Conservation (phyloP, 345 rosid genomes). For the thale cress (Arabidopsis thaliana) region DNA sequence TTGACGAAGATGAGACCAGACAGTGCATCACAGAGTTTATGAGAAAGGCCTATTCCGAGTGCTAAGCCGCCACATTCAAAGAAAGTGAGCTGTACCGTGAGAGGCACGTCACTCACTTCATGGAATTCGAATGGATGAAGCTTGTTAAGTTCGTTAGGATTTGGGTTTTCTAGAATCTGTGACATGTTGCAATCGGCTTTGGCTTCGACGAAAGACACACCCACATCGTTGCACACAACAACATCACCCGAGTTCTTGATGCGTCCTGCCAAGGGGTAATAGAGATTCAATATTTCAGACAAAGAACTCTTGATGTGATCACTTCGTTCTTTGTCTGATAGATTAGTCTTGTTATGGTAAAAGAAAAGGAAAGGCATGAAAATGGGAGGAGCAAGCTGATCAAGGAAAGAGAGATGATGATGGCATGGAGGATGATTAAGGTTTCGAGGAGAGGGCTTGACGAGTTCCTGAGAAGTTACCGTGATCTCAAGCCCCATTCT, state of each 20-base stretch:
- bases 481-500: constrained; percentile 28
- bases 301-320: constrained; percentile 35
- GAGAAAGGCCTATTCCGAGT: constrained; percentile 26
- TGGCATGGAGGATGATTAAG: constrained; percentile 28
- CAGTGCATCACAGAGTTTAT: constrained; percentile 31
- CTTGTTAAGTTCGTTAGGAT: constrained; percentile 30
- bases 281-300: constrained; percentile 32
- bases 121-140: constrained; percentile 34
- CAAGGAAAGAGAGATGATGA: constrained; percentile 46
- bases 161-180: constrained; percentile 32
- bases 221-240: constrained; percentile 34
- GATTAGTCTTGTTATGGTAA: constrained; percentile 16
- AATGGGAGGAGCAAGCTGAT: constrained; percentile 45
- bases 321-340: constrained; percentile 8
- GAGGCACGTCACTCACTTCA: constrained; percentile 34
- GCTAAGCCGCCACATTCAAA: constrained; percentile 30
- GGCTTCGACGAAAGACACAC: constrained; percentile 36
- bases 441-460: constrained; percentile 47
- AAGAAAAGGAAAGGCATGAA: constrained; percentile 37
- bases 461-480: constrained; percentile 36
- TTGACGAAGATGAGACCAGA: constrained; percentile 13
- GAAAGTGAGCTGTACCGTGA: constrained; percentile 37
- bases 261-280: constrained; percentile 39
- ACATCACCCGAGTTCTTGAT: constrained; percentile 13
- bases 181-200: constrained; percentile 6